Conservation (phyloP, 345 rosid genomes). For the Populus simonii region DNA sequence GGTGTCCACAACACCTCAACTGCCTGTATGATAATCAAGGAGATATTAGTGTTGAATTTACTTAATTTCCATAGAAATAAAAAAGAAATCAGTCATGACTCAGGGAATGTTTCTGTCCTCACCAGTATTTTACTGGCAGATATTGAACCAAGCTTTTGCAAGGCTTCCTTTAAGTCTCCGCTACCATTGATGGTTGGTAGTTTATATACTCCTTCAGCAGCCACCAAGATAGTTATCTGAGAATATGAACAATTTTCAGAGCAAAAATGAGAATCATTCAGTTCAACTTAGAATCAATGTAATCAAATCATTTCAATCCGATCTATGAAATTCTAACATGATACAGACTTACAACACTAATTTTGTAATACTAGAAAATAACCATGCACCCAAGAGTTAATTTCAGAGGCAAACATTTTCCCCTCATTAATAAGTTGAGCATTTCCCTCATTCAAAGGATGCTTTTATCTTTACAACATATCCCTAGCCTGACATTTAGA, state of each 20-base stretch:
- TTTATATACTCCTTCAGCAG: constrained; percentile 84
- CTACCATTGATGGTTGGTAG: constrained; percentile 67
- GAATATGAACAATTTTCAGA: constrained; percentile 1
- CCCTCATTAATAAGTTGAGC: too few species aligned
- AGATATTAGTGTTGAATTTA: constrained; percentile 11
- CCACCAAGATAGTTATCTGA: constrained; percentile 85
- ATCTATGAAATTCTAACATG: too few species aligned
- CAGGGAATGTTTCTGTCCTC: constrained; percentile 13
- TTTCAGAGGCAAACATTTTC: too few species aligned
- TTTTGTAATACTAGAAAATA: too few species aligned
- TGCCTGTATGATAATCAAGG: constrained; percentile 49
- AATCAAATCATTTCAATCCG: too few species aligned
- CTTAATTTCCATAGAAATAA: neutral
- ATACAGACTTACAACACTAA: too few species aligned
- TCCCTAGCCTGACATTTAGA: too few species aligned
- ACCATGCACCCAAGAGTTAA: too few species aligned
- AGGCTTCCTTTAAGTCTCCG: constrained; percentile 72
- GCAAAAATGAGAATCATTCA: neutral
- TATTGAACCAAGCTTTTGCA: constrained; percentile 74
- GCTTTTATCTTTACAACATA: too few species aligned
- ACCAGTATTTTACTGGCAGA: constrained; percentile 69
- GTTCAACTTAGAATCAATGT: neutral
- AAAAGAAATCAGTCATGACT: neutral
- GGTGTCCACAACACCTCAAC: constrained; percentile 98
- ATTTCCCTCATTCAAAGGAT: too few species aligned